Evolutionary conservation across 164 flowering plant species (phyloP), one percentile per base, ranked within the genome.

Genomic region (Houttuynia cordata): DNA sequence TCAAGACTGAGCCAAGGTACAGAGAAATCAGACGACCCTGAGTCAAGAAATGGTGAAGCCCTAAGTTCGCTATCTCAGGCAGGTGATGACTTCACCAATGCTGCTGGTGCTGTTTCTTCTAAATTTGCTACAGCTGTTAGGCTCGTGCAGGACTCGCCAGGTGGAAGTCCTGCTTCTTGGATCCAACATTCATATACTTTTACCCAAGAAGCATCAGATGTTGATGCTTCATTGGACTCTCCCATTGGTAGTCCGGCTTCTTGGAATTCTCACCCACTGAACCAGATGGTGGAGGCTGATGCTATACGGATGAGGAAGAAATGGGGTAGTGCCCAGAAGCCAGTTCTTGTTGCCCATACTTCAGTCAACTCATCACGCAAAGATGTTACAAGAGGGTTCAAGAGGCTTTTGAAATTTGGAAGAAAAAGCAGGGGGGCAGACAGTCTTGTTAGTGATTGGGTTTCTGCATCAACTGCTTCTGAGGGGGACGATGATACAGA

Each of bases 401-500:
- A 94, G 70, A 69, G 99, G 67, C 81, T 94, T 54, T 63, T 94
- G 53, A 90, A 86, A 57, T 90, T 94, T 71, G 97, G 99, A 53
- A 82, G 96, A 68, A 94, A 90, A 75, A 81, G 65, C 59, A 82
- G 89, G 61, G 96, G 91, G 22, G 53, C 91, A 24, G 99, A 88
- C 50, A 81, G 74, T 75, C 63, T 81, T 64, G 82, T 72, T 59
- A 61, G 30, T 20, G 99, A 94, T 56, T 94, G 97, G 97, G 80
- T 90, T 14, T 94, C 99, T 72, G 95, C 97, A 12, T 59, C 68
- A 42, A 90, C 99, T 34, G 90, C 99, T 56, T 94, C 97, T 61
- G 99, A 94, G 78, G 99, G 99, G 58, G 96, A 90, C 75, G 97
- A 93, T 76, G 99, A 94, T 65, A 77, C 85, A 1, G 97, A 90